A percentile compares a stretch with the other conserved stretches of the same genome.
These are phyloP conservation scores for Aspergillus sp. DNA, from an alignment of 2,329 filamentous ascomycete genomes.

Conservation along the genomic window DNA sequence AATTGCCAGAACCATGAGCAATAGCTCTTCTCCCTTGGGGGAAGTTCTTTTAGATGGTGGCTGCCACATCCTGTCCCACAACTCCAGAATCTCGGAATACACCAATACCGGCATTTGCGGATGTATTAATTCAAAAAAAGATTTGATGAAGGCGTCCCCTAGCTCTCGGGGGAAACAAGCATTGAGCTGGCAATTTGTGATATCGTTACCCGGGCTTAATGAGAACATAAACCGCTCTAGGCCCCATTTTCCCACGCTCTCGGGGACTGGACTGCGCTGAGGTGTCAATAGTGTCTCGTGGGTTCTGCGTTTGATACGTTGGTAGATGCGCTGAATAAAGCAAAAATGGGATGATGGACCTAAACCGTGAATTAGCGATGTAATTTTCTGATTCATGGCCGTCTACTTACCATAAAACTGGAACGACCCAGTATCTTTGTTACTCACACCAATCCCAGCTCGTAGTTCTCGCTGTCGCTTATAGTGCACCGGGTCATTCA, in stretches of 20 bases:
- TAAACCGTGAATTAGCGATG: background rate
- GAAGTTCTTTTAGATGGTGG: conserved; percentile 1
- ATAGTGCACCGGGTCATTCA: conserved; percentile 7
- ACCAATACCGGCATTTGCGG: conserved; percentile 9
- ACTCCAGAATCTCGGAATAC: conserved; percentile 6
- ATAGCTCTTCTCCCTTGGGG: conserved; percentile 5
- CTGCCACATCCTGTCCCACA: conserved; percentile 11
- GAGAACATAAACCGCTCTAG: conserved; percentile 12
- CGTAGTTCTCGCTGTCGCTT: conserved; percentile 10
- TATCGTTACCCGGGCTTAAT: conserved; percentile 1
- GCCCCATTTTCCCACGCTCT: conserved; percentile 8
- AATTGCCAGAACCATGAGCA: conserved; percentile 11
- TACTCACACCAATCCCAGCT: conserved; percentile 10
- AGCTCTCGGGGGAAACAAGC: background rate
- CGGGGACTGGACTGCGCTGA: conserved; percentile 4
- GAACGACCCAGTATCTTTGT: conserved; percentile 8
- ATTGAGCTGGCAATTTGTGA: background rate
- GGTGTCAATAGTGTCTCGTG: conserved; percentile 5
- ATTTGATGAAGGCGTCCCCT: conserved; percentile 8
- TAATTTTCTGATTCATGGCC: too few species aligned
- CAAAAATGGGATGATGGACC: conserved; percentile 11
- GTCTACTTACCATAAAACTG: conserved; percentile 10
- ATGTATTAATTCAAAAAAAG: conserved; percentile 9
- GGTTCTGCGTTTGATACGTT: conserved; percentile 7
- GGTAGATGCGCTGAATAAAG: conserved; percentile 11